Base-by-base conservation (phyloP, 129 eudicot species). In the Cynara cardunculus region DNA sequence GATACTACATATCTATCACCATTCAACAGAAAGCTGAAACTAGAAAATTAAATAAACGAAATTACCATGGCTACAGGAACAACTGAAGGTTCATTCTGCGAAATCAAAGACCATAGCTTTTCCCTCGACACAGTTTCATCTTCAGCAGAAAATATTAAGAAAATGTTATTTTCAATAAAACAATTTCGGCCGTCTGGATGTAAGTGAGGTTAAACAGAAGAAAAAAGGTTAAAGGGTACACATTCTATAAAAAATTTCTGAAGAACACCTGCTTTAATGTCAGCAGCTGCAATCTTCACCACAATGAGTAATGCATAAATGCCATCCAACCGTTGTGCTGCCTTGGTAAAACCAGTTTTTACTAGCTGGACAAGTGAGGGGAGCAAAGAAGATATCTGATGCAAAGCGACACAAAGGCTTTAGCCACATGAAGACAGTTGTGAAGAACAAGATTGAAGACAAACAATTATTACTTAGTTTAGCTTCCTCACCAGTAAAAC, bases 261-360 rank as follows among this genome's bases (percentile, higher is more conserved):
- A 22, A 25, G 30, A 74, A 61, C 26, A 96, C 99, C 99, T 84
- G 98, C 89, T 93, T 87, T 93, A 32, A 93, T 87, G 79, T 96
- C 99, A 79, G 88, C 83, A 69, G 93, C 93, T 73, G 97, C 91
- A 87, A 96, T 83, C 81, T 91, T 92, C 24, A 88, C 85, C 85
- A 91, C 85, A 76, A 87, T 80, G 19, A 91, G 78, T 72, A 96
- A 88, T 34, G 99, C 91, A 89, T 84, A 96, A 62, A 96, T 93
- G 19, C 98, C 97, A 87, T 96, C 99, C 88, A 96, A 74, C 59
- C 98, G 92, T 85, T 96, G 99, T 39, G 90, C 92, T 30, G 93
- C 89, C 89, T 93, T 96, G 14, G 95, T 83, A 78, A 83, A 96
- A 81, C 99, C 99, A 87, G 97, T 90, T 86, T 89, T 96, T 31